Conservation (phyloP, 176 grass and related monocot genomes). For the Oryza punctata region DNA sequence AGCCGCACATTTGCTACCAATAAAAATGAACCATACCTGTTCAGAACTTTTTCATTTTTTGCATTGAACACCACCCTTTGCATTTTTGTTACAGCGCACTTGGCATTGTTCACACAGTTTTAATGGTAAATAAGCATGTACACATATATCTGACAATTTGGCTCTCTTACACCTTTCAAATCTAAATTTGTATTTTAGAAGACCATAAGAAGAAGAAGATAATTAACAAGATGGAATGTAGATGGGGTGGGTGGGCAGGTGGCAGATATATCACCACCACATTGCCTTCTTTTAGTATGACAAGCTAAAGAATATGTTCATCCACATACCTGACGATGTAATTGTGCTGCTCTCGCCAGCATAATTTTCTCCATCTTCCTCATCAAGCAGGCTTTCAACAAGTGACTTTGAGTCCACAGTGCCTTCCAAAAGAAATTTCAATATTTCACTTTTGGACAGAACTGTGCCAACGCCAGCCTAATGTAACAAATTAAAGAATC, state of each 20-base stretch:
- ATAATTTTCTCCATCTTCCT: constrained; percentile 52
- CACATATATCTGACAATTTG: not conserved
- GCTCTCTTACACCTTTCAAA: not conserved
- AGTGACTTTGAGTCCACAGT: constrained; percentile 48
- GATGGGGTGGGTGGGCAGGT: not conserved
- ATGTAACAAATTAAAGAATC: constrained; percentile 10
- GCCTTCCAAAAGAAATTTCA: constrained; percentile 79
- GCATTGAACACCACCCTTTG: not conserved
- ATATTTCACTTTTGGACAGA: constrained; percentile 54
- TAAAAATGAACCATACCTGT: not conserved
- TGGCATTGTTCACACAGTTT: not conserved
- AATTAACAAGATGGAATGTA: not conserved
- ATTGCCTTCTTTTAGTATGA: not conserved
- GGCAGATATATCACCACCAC: not conserved
- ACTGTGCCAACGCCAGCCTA: constrained; percentile 53
- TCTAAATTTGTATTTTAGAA: not conserved
- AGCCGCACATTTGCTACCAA: not conserved
- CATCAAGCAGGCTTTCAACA: constrained; percentile 53
- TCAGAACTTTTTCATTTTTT: not conserved
- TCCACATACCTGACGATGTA: constrained; percentile 50
- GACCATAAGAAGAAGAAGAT: not conserved
- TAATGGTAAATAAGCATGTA: not conserved
- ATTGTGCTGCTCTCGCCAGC: constrained; percentile 1
- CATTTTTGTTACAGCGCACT: not conserved
- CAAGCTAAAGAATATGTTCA: constrained; percentile 9